Conservation (phyloP, 2,329 filamentous ascomycete genomes). For the Colletotrichum filicis region DNA sequence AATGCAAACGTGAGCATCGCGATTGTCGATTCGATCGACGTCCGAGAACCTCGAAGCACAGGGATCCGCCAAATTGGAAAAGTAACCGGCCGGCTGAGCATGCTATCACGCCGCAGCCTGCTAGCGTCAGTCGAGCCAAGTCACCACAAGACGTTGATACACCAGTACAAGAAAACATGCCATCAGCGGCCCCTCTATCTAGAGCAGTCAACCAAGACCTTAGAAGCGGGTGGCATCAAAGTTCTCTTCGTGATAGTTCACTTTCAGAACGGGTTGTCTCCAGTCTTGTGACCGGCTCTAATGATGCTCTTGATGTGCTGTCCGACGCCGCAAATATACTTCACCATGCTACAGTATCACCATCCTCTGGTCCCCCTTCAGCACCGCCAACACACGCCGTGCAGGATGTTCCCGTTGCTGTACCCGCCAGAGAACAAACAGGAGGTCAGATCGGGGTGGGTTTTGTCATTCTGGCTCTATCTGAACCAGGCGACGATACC, state of each 20-base stretch:
- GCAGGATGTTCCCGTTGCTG: background rate
- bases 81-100: background rate
- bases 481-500: conserved; percentile 36
- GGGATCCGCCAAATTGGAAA: conserved; percentile 17
- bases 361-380: background rate
- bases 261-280: background rate
- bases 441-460: background rate
- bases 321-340: background rate
- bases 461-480: conserved; percentile 19
- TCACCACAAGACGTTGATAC: background rate
- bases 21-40: conserved; percentile 29
- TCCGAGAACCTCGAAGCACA: conserved; percentile 19
- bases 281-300: background rate
- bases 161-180: background rate
- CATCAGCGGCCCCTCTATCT: background rate
- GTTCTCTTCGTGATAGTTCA: background rate
- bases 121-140: background rate
- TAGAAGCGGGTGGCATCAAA: background rate
- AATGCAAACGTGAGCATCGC: conserved; percentile 32
- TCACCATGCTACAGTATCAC: background rate
- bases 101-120: background rate
- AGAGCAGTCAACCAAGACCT: background rate
- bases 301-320: background rate
- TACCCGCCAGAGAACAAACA: background rate
- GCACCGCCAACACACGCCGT: background rate